Evolutionary conservation across 805 yeast species (phyloP).

Genomic region (Grigorovia humatica): DNA sequence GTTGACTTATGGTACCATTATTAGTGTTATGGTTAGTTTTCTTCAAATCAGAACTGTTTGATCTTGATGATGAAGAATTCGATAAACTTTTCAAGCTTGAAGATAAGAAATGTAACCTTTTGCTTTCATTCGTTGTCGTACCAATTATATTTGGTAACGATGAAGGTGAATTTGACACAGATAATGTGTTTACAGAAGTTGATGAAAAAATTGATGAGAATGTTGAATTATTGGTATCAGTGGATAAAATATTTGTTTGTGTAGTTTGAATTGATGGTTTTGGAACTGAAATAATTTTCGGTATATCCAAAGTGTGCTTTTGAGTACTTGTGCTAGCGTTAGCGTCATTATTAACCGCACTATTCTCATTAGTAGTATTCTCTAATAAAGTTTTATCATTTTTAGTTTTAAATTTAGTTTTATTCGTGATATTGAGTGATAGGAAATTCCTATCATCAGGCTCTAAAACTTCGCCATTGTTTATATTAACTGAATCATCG

Average conservation of each 20-base stretch:
- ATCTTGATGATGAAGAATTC: slow-evolving; percentile 2
- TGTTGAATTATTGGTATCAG: neutral
- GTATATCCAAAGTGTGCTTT: slow-evolving; percentile 1
- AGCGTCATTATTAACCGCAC: neutral
- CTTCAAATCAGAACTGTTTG: neutral
- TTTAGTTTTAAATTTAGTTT: slow-evolving; percentile 6
- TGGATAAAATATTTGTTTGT: neutral
- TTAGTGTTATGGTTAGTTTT: neutral
- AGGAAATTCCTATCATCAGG: slow-evolving; percentile 39
- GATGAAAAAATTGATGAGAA: slow-evolving; percentile 4
- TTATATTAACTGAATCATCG: neutral
- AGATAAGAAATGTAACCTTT: neutral
- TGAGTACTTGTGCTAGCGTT: neutral
- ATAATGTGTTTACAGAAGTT: slow-evolving; percentile 1
- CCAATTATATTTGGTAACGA: neutral
- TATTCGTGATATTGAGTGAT: slow-evolving; percentile 25
- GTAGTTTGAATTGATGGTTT: slow-evolving; percentile 1
- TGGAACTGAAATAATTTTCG: slow-evolving; percentile 1
- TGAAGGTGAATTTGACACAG: neutral
- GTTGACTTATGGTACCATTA: neutral
- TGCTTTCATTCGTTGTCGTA: neutral
- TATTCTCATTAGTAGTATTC: neutral
- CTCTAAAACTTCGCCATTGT: slow-evolving; percentile 23
- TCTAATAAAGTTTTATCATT: neutral
- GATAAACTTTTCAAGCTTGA: neutral